Base-by-base conservation (phyloP, 2,329 filamentous ascomycete genomes). In the Emergomyces pasteurianus region DNA sequence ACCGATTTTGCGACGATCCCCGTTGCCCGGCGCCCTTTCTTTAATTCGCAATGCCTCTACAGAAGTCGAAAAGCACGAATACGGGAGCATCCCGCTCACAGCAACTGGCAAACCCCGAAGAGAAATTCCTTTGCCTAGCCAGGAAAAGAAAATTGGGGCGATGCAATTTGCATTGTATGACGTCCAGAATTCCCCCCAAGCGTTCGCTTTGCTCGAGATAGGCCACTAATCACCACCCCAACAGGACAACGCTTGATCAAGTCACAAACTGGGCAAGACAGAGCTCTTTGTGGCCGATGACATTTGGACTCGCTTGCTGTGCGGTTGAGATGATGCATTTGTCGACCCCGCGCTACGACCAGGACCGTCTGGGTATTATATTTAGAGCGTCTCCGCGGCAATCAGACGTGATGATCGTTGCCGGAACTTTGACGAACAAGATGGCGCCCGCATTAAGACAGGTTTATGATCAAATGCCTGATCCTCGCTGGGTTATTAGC, bases 311-410 rank as follows among this genome's bases (percentile, higher is more conserved):
- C 63, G 90, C 90, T 69, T 95, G 90, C 82, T 95, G 90, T 77
- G 90, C 89, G 76, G 79, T 95, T 72, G 90, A 95, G 74, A 95
- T 95, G 90, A 95, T 95, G 90, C 90, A 95, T 76, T 81, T 92
- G 54, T 95, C 90, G 50, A 91, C 89, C 59, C 90, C 90, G 40
- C 88, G 90, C 61, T 95, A 95, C 82, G 90, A 95, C 72, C 90
- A 95, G 74, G 90, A 95, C 78, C 84, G 89, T 43, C 80, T 92
- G 64, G 89, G 89, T 67, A 92, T 94, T 73, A 92, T 92, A 74
- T 92, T 92, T 84, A 86, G 89, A 69, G 89, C 89, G 63, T 92
- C 88, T 47, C 89, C 89, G 3, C 87, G 89, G 65, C 89, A 92
- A 75, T 90, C 89, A 65, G 89, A 94, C 75, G 87, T 94, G 67